Evolutionary conservation across 2,329 filamentous ascomycete genomes (phyloP).

Genomic region (Aspergillus fumigatiaffinis): DNA sequence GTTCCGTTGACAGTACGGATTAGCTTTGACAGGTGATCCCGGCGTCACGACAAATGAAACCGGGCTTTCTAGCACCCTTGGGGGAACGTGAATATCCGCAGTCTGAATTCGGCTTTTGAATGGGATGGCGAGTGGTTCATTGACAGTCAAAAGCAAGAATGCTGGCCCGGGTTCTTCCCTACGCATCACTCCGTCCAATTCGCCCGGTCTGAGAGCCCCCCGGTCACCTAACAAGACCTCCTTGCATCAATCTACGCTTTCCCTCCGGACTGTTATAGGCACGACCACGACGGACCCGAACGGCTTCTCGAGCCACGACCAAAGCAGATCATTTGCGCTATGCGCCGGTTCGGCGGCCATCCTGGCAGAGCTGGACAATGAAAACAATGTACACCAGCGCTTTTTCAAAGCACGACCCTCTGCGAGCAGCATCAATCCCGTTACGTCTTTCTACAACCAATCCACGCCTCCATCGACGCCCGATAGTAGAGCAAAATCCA

Average conservation of each 20-base stretch:
- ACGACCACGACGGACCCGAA: slow-evolving; percentile 82
- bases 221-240: slow-evolving; percentile 58
- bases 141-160: slow-evolving; percentile 34
- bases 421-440: slow-evolving; percentile 62
- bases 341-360: slow-evolving; percentile 93
- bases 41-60: slow-evolving; percentile 21
- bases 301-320: slow-evolving; percentile 76
- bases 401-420: slow-evolving; percentile 85
- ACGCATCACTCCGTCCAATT: slow-evolving; percentile 72
- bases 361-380: slow-evolving; percentile 71
- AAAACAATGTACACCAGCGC: slow-evolving; percentile 64
- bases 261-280: slow-evolving; percentile 80
- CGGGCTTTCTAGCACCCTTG: slow-evolving; percentile 14
- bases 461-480: slow-evolving; percentile 56
- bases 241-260: slow-evolving; percentile 50
- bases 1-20: not conserved
- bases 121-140: slow-evolving; percentile 36
- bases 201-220: slow-evolving; percentile 62
- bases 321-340: slow-evolving; percentile 72
- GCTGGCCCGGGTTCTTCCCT: slow-evolving; percentile 40
- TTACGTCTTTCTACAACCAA: slow-evolving; percentile 50
- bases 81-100: slow-evolving; percentile 23
- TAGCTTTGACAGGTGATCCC: not conserved
- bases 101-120: slow-evolving; percentile 16
- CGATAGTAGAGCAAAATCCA: slow-evolving; percentile 57